Conservation (phyloP, 73 alveolate species). For the Tetrahymena elliotti region DNA sequence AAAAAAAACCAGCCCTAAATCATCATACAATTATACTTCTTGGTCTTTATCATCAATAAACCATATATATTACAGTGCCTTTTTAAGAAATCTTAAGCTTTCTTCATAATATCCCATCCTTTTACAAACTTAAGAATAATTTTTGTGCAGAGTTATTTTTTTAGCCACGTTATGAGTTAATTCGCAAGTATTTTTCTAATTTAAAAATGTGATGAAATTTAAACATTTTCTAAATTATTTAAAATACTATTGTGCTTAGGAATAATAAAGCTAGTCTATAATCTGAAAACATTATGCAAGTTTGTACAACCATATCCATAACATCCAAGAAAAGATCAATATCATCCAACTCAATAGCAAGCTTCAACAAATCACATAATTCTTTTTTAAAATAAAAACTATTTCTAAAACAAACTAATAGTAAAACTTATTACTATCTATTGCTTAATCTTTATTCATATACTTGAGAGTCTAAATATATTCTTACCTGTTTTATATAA, state of each 20-base stretch:
- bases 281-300: background rate
- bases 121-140: background rate
- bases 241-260: background rate
- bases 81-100: background rate
- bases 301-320: background rate
- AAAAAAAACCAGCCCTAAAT: background rate
- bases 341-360: background rate
- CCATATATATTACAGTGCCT: background rate
- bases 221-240: background rate
- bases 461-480: background rate
- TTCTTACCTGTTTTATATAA: background rate
- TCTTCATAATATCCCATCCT: background rate
- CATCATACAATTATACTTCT: background rate
- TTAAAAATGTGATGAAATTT: background rate
- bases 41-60: background rate
- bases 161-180: background rate
- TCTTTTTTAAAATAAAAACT: background rate
- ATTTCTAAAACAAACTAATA: background rate
- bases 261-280: background rate
- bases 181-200: background rate
- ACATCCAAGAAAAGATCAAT: background rate
- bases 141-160: background rate
- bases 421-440: background rate
- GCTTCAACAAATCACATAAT: background rate
- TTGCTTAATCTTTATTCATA: background rate